Evolutionary conservation across 495 filamentous ascomycete genomes (phyloP), one percentile per base, ranked within the genome.

Genomic region (Daldinia caldariorum): DNA sequence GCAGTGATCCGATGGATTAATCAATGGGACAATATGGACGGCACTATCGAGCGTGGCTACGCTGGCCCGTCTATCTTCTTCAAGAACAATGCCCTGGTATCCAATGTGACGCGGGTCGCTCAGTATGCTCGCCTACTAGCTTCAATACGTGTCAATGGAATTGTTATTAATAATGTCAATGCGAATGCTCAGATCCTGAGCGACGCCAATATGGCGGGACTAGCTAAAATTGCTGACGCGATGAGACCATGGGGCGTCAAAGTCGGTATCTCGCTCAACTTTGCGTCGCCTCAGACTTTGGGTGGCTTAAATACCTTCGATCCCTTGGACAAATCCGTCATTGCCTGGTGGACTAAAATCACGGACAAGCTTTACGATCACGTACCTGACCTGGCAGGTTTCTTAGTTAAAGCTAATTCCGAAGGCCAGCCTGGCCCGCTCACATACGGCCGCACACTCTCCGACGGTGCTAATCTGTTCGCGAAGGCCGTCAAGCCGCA

Each of bases 141-240:
- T n/a, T 92, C 89, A 0, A 83, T 91, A 38, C 79, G 86, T 26
- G 77, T 92, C 72, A 92, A 92, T 65, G 89, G 80, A 1, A 80
- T 90, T 32, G 73, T 92, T 3, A 83, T 90, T 74, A 92, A 92
- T 78, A 92, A 92, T 59, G 89, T 92, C 67, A 92, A 92, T 71
- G 88, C 90, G 13, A 88, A 91, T 67, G 79, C 85, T 0, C 81
- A 79, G 0, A 77, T 89, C 5, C 78, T 92, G 49, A 86, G 70
- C 4, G 65, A 81, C 1, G 61, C 76, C 2, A 91, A 91, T 64
- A 83, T 91, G 64, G 80, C 84, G 32, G 89, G 90, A 0, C 75
- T 92, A 4, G 85, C 78, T 9, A 78, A 87, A 32, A 83, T 92
- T 41, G 89, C 89, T 4, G 86, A 91, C 74, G 83, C 78, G 6